Evolutionary conservation across 2,329 filamentous ascomycete species (phyloP).

Genomic region (Dryadomyces quercivorus): DNA sequence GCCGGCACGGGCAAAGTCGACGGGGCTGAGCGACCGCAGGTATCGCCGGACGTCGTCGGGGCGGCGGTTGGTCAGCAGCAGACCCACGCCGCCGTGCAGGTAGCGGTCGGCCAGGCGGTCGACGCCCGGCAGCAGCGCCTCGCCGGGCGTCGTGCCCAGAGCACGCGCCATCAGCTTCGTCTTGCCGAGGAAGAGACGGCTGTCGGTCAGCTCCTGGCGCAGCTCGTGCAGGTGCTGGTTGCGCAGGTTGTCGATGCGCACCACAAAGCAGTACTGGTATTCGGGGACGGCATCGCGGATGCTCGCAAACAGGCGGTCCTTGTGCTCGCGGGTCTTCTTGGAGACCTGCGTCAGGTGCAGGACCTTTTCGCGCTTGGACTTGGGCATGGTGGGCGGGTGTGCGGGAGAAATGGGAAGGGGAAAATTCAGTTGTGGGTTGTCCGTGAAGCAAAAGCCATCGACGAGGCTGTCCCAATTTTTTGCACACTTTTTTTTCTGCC

Average conservation of each 20-base stretch:
- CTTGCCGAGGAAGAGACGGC: conserved; percentile 94
- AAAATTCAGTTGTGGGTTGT: too few relatives aligned
- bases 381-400: conserved; percentile 56
- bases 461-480: too few relatives aligned
- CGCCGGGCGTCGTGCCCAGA: conserved; percentile 65
- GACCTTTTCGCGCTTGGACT: conserved; percentile 85
- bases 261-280: conserved; percentile 88
- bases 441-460: too few relatives aligned
- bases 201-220: conserved; percentile 62
- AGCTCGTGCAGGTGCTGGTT: conserved; percentile 68
- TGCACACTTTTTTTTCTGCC: too few relatives aligned
- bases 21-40: conserved; percentile 59
- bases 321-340: conserved; percentile 90
- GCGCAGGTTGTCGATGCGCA: conserved; percentile 92
- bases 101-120: conserved; percentile 50
- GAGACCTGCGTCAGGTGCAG: conserved; percentile 82
- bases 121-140: conserved; percentile 71
- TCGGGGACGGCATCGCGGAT: conserved; percentile 75
- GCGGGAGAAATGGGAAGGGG: too few relatives aligned
- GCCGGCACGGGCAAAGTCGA: conserved; percentile 87
- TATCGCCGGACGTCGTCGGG: conserved; percentile 52
- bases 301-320: conserved; percentile 76
- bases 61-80: conserved; percentile 77
- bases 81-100: conserved; percentile 65
- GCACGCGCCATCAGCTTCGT: conserved; percentile 98